Conservation (phyloP, 768 basidiomycete genomes). For the Trametes sanguinea region DNA sequence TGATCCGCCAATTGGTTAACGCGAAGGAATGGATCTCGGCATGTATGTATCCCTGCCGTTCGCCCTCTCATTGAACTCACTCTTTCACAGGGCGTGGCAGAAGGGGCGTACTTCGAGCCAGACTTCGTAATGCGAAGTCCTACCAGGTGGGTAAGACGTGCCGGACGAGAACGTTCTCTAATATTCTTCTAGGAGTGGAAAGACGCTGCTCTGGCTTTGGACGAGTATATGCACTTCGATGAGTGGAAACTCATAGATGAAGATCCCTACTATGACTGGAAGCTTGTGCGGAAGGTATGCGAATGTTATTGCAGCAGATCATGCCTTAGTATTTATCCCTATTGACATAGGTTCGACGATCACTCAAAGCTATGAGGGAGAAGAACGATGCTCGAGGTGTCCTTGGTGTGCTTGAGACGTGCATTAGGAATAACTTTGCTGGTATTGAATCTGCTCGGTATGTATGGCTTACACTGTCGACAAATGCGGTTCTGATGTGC, state of each 20-base stretch:
- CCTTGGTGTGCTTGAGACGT: constrained; percentile 88
- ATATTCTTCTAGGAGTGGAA: constrained; percentile 74
- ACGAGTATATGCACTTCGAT: constrained; percentile 81
- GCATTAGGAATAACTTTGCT: constrained; percentile 89
- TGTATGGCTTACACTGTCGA: neutral
- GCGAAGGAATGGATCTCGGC: constrained; percentile 91
- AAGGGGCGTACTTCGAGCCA: constrained; percentile 75
- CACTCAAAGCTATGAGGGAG: constrained; percentile 68
- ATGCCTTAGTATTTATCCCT: no score
- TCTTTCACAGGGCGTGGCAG: constrained; percentile 71
- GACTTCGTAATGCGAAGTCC: constrained; percentile 68
- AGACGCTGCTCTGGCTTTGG: constrained; percentile 71
- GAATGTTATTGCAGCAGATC: no score
- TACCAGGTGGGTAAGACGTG: constrained; percentile 57
- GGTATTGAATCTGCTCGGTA: constrained; percentile 85
- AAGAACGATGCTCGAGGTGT: constrained; percentile 83
- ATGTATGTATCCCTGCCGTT: constrained; percentile 48
- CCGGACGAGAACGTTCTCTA: neutral
- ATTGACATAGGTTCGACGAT: constrained; percentile 62
- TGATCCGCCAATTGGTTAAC: constrained; percentile 91
- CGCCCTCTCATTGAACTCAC: neutral
- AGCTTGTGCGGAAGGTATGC: constrained; percentile 72
- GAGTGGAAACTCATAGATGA: constrained; percentile 90
- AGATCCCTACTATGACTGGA: constrained; percentile 91
- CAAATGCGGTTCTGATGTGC: neutral